Conservation (phyloP, 164 flowering plant genomes). For the Hamamelis virginiana region DNA sequence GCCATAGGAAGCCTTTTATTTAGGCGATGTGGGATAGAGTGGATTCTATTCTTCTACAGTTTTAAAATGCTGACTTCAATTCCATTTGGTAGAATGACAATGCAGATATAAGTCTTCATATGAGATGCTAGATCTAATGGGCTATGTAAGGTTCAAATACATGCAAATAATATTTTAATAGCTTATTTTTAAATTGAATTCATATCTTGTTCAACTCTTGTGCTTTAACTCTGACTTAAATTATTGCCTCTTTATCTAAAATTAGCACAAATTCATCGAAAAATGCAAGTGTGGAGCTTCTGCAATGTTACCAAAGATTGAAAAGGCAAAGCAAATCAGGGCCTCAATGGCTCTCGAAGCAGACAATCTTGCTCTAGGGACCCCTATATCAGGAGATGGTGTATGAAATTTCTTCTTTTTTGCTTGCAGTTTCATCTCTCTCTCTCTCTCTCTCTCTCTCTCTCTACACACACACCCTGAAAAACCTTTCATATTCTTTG, state of each 20-base stretch:
- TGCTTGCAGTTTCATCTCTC: not conserved
- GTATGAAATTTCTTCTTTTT: conserved; percentile 31
- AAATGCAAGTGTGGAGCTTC: conserved; percentile 87
- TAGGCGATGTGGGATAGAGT: no score
- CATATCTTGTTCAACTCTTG: not conserved
- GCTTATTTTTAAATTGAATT: not conserved
- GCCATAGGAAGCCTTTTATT: no score
- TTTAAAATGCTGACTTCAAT: no score
- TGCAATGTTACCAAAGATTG: conserved; percentile 79
- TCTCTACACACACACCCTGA: not conserved
- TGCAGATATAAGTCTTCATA: not conserved
- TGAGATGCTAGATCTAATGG: not conserved
- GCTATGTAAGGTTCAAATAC: not conserved
- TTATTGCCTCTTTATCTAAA: conserved; percentile 1
- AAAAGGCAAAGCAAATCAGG: conserved; percentile 72
- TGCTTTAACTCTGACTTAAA: conserved; percentile 7
- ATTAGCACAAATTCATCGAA: conserved; percentile 90
- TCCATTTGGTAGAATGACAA: no score
- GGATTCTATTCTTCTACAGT: no score
- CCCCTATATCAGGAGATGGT: conserved; percentile 37
- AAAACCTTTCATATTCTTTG: not conserved
- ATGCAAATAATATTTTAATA: not conserved
- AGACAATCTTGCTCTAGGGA: conserved; percentile 36
- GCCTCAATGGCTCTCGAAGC: conserved; percentile 64
- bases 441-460: not conserved